These are phyloP conservation scores for Malus asiatica DNA, from an alignment of 306 rosid genomes.

Conservation along the genomic window DNA sequence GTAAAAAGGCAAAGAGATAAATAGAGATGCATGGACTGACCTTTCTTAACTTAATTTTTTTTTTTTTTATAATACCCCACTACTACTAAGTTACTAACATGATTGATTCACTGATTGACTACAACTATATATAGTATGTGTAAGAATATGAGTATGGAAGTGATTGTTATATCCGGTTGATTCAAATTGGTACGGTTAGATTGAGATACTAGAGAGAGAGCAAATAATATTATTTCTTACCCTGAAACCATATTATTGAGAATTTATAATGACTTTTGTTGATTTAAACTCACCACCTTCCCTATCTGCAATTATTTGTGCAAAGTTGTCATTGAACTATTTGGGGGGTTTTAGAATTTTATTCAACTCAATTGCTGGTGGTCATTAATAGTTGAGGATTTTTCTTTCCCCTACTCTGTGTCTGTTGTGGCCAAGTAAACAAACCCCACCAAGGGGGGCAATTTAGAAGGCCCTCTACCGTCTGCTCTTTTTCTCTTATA, in stretches of 20 bases:
- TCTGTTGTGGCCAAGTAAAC: conserved; percentile 36
- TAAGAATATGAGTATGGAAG: background rate
- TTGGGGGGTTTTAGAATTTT: conserved; percentile 33
- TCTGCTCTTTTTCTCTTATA: conserved; percentile 19
- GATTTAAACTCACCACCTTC: background rate
- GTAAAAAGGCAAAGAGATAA: conserved; percentile 15
- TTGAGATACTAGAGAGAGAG: background rate
- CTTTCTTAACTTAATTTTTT: background rate
- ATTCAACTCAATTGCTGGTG: conserved; percentile 24
- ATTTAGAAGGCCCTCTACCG: conserved; percentile 34
- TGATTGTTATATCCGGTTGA: no score
- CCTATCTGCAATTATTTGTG: background rate
- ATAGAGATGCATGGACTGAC: conserved; percentile 16
- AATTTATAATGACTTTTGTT: background rate
- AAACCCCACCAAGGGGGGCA: conserved; percentile 59
- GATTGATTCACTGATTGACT: conserved; percentile 58
- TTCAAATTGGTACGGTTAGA: no score
- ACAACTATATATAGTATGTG: conserved; percentile 10
- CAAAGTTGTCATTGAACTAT: conserved; percentile 21
- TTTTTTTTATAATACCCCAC: conserved; percentile 22
- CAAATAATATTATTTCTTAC: background rate
- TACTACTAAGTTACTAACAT: conserved; percentile 20
- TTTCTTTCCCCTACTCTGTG: conserved; percentile 13
- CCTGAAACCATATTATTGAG: background rate
- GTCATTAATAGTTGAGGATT: conserved; percentile 40